Conservation (phyloP, 768 basidiomycete species). For the Tricholoma furcatifolium region DNA sequence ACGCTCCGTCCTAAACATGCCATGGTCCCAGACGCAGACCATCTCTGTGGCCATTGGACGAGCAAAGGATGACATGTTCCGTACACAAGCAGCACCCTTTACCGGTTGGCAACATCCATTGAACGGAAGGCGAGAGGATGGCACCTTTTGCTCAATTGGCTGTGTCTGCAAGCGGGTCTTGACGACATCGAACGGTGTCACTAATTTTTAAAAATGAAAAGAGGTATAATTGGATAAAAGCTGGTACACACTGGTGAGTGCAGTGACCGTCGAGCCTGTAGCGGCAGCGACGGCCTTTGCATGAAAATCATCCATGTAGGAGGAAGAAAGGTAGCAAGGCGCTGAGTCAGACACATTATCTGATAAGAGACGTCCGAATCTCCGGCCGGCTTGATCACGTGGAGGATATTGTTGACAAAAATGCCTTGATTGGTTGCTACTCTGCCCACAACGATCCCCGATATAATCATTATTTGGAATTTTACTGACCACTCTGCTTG, state of each 20-base stretch:
- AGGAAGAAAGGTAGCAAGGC: conserved; percentile 5
- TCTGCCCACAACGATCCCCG: conserved; percentile 10
- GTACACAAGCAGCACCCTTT: conserved; percentile 52
- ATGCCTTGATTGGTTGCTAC: conserved; percentile 6
- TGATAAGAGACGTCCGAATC: conserved; percentile 26
- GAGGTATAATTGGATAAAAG: too few relatives aligned
- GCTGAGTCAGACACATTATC: conserved; percentile 23
- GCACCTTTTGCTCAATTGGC: conserved; percentile 49
- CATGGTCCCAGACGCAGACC: conserved; percentile 80
- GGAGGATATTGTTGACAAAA: conserved; percentile 18
- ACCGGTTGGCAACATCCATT: conserved; percentile 73
- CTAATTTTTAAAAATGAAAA: conserved; percentile 40
- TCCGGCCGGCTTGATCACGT: conserved; percentile 14
- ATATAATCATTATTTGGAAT: conserved; percentile 7
- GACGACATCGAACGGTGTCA: conserved; percentile 99
- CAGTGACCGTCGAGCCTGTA: conserved; percentile 77
- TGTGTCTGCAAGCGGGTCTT: conserved; percentile 97
- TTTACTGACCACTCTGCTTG: neutral
- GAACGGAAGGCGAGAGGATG: conserved; percentile 52
- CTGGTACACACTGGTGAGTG: conserved; percentile 66
- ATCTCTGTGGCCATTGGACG: conserved; percentile 57
- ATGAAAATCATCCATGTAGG: conserved; percentile 66
- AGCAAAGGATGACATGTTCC: conserved; percentile 76
- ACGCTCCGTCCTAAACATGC: conserved; percentile 65
- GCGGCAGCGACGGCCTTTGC: conserved; percentile 83